Percentiles rank a stretch among this genome's conserved stretches.
Evolutionary conservation across 257 asterid genomes (phyloP).

Genomic region (Thymus quinquecostatus): DNA sequence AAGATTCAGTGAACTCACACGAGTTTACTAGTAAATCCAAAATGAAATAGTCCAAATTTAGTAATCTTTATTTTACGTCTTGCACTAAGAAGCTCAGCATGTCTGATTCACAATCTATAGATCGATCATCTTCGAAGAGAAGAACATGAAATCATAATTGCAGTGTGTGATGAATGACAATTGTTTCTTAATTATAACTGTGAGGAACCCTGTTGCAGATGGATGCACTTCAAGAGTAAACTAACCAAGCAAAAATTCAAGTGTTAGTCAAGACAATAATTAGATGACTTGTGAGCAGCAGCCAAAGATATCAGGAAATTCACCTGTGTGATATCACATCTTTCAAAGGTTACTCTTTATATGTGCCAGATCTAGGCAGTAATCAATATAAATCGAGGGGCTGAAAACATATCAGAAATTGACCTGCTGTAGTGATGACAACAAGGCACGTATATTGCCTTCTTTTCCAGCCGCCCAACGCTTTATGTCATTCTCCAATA

Average conservation of each 20-base stretch:
- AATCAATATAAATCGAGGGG: background rate
- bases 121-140: background rate
- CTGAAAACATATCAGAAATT: slow-evolving; percentile 6
- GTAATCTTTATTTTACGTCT: background rate
- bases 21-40: background rate
- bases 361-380: background rate
- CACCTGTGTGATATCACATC: background rate
- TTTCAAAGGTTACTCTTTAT: background rate
- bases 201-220: background rate
- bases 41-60: slow-evolving; percentile 1
- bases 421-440: slow-evolving; percentile 85
- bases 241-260: background rate
- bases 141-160: background rate
- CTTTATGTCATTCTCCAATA: slow-evolving; percentile 67
- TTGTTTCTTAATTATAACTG: background rate
- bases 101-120: background rate
- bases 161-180: background rate
- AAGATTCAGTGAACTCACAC: background rate
- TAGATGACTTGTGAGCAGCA: slow-evolving; percentile 3
- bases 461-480: slow-evolving; percentile 96
- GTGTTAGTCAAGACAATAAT: slow-evolving; percentile 6
- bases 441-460: slow-evolving; percentile 85
- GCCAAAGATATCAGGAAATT: background rate
- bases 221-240: background rate
- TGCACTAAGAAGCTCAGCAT: slow-evolving; percentile 9